Conservation (phyloP, 2,329 filamentous ascomycete genomes). For the Neodidymelliopsis sp. region DNA sequence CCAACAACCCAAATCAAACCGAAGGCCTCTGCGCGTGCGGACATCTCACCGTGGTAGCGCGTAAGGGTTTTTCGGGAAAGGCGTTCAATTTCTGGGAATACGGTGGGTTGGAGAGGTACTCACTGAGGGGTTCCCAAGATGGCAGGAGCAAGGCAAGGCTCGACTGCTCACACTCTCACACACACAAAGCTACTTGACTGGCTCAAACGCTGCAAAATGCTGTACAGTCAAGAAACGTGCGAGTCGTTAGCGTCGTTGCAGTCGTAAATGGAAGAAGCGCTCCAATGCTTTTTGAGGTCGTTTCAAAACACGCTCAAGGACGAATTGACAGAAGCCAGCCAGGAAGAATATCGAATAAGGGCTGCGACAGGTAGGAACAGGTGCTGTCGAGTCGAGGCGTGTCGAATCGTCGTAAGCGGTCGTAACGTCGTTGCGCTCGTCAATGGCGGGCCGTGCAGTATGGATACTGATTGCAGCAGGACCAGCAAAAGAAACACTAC, state of each 20-base stretch:
- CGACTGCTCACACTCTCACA: conserved; percentile 6
- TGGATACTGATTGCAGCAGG: conserved; percentile 38
- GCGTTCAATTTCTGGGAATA: neutral
- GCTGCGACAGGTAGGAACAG: conserved; percentile 27
- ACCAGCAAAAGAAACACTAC: conserved; percentile 36
- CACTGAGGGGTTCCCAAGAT: conserved; percentile 26
- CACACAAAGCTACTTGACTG: conserved; percentile 2
- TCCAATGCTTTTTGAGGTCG: conserved; percentile 44
- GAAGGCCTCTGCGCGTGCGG: neutral
- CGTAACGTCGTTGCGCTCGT: conserved; percentile 45
- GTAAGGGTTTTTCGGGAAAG: neutral
- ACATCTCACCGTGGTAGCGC: conserved; percentile 15
- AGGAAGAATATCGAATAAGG: conserved; percentile 36
- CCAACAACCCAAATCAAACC: conserved; percentile 35
- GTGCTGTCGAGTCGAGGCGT: conserved; percentile 25
- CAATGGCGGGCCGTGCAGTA: conserved; percentile 42
- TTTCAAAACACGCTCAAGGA: conserved; percentile 42
- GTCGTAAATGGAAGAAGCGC: conserved; percentile 45
- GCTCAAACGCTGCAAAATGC: conserved; percentile 50
- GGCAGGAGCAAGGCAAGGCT: conserved; percentile 22
- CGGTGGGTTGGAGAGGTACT: conserved; percentile 18
- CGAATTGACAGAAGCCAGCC: conserved; percentile 38
- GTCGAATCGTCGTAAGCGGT: conserved; percentile 34
- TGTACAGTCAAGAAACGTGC: conserved; percentile 47
- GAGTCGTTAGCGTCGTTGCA: conserved; percentile 52